Evolutionary conservation across 139 green algal genomes (phyloP), one percentile per base, ranked within the genome.

Genomic region (Ulvella scutata): DNA sequence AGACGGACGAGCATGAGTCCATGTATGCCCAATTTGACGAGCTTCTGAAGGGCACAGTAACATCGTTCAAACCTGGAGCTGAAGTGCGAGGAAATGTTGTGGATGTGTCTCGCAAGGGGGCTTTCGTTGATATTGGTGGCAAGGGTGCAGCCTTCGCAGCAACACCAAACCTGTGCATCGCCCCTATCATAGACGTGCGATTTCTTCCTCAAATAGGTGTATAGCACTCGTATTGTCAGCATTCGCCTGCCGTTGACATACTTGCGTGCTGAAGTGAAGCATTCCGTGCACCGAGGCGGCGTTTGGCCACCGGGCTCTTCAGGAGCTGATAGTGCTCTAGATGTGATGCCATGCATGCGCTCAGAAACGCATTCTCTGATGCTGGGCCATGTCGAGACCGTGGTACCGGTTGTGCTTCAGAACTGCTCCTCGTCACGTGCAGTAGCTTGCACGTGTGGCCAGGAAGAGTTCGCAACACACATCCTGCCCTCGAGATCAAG

Each of bases 91-190:
- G 90, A 40, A 85, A 76, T 3, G 86, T 96, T 23, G 89, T 90
- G 76, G 80, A 86, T 43, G 79, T 95, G 2, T 91, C 97, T 78
- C 83, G 90, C 43, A 86, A 89, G 36, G 94, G 92, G 37, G 94
- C 89, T 1, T 94, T 91, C 67, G 86, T 98, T 9, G 94, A 99
- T 74, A 90, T 98, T 44, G 94, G 94, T 43, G 88, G 86, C 34
- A 99, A 99, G 87, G 82, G 85, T 21, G 79, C 89, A 2, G 94
- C 91, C 43, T 94, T 94, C 75, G 90, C 86, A 72, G 88, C 94
- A 0, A 76, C 87, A 4, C 59, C 75, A 6, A 92, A 98, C 83
- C 79, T 87, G 62, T 92, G 87, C 28, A 77, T 97, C 28, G 81
- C 78, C 33, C 81, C 82, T 37, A 67, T 93, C 13, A 36, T 26